A percentile compares a stretch with the other conserved stretches of the same genome.
phyloP scores from a whole-genome alignment of 2,329 filamentous ascomycete species.

The Colletotrichum sp. region DNA sequence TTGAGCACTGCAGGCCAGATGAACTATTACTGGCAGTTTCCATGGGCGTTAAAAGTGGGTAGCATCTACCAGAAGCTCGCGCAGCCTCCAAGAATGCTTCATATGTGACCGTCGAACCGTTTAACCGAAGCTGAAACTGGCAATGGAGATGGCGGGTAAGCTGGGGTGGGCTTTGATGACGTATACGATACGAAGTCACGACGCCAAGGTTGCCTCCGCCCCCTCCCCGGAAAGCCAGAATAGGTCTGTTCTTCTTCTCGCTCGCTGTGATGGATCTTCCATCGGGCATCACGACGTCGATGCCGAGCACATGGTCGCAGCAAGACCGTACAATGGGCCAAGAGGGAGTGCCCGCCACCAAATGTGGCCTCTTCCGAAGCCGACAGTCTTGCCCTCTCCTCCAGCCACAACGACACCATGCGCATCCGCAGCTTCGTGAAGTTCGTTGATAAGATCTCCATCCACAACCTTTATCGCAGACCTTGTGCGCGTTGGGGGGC shows the following conservation, averaged over 20 bases:
- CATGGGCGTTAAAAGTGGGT: not conserved
- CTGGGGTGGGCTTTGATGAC: constrained; percentile 56
- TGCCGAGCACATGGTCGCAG: constrained; percentile 55
- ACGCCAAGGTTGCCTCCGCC: constrained; percentile 61
- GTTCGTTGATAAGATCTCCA: constrained; percentile 55
- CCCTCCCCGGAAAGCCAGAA: constrained; percentile 56
- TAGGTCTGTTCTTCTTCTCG: constrained; percentile 44
- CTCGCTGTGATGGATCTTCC: constrained; percentile 45
- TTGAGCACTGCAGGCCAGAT: not conserved
- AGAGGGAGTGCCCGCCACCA: constrained; percentile 63
- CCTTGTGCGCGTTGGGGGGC: constrained; percentile 47
- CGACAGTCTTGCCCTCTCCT: constrained; percentile 60
- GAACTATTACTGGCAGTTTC: not conserved
- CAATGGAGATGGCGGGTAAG: constrained; percentile 40
- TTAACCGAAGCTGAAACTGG: constrained; percentile 43
- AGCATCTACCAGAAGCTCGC: not conserved
- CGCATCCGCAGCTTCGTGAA: constrained; percentile 51
- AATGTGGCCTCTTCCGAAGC: constrained; percentile 62
- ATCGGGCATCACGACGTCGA: constrained; percentile 50
- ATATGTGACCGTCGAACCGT: not conserved
- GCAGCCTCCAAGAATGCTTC: not conserved
- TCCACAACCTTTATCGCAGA: constrained; percentile 57
- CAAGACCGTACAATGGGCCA: constrained; percentile 57
- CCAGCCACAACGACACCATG: constrained; percentile 53
- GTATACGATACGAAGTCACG: constrained; percentile 49